Evolutionary conservation across 257 asterid species (phyloP).

Genomic region (Vinca minor): DNA sequence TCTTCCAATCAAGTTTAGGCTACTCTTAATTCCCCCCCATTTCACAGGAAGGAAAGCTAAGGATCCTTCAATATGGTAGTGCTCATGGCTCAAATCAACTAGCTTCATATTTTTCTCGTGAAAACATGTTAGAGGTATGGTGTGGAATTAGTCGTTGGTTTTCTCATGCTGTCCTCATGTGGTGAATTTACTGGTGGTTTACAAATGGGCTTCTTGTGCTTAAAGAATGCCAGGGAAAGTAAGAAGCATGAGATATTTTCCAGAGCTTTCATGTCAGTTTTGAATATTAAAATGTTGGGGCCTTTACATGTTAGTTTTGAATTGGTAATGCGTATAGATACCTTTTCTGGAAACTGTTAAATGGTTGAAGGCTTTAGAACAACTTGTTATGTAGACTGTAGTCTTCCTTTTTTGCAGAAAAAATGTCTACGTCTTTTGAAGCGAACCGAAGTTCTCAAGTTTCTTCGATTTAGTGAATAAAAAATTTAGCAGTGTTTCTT

Average conservation of each 20-base stretch:
- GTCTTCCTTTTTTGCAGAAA: not conserved
- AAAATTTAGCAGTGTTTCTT: not conserved
- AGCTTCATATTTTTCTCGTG: slow-evolving; percentile 40
- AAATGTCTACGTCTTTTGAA: not conserved
- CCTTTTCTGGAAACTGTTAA: not conserved
- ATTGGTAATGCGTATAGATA: not conserved
- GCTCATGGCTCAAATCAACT: slow-evolving; percentile 43
- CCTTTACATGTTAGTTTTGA: not conserved
- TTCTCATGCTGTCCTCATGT: slow-evolving; percentile 2
- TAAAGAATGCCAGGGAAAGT: not conserved
- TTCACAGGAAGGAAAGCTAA: slow-evolving; percentile 88
- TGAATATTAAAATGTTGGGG: not conserved
- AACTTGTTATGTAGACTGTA: too few species aligned
- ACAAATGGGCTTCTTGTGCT: not conserved
- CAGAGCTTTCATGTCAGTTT: not conserved
- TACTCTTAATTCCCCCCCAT: slow-evolving; percentile 8
- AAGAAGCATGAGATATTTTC: not conserved
- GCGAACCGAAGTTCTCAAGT: not conserved
- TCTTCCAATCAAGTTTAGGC: slow-evolving; percentile 7
- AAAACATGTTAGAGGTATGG: slow-evolving; percentile 69
- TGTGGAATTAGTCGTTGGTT: slow-evolving; percentile 8
- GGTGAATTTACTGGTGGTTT: not conserved
- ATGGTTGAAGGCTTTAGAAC: not conserved
- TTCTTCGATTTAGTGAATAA: not conserved
- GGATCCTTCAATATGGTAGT: slow-evolving; percentile 66